Percentiles rank a stretch among this genome's conserved stretches.
Conservation (phyloP, 2,329 filamentous ascomycete genomes). For the Penicillium sp. region DNA sequence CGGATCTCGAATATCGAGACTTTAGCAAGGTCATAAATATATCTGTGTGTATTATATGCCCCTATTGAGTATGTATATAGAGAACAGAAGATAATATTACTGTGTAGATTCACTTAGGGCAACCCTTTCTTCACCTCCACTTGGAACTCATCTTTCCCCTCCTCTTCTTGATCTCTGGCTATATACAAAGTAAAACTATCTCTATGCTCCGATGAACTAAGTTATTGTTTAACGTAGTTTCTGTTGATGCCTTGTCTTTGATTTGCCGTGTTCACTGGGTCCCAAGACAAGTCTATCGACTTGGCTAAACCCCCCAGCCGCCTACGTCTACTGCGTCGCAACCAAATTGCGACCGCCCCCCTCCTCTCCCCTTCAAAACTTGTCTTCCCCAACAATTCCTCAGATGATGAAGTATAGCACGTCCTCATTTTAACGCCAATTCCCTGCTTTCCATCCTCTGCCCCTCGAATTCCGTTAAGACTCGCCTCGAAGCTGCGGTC, state of each 20-base stretch:
- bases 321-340: slow-evolving; percentile 12
- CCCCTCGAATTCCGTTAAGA: slow-evolving; percentile 20
- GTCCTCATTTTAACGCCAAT: slow-evolving; percentile 23
- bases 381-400: slow-evolving; percentile 13
- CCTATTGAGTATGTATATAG: not conserved
- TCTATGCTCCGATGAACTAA: not conserved
- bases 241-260: slow-evolving; percentile 3
- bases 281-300: slow-evolving; percentile 12
- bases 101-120: not conserved
- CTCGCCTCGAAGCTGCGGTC: slow-evolving; percentile 18
- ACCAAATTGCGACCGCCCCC: slow-evolving; percentile 17
- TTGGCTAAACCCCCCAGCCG: slow-evolving; percentile 12
- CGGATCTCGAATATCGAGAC: not conserved
- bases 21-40: not conserved
- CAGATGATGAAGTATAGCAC: slow-evolving; percentile 28
- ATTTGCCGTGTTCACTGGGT: not conserved
- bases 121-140: not conserved
- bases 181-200: not conserved
- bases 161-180: not conserved
- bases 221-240: not conserved
- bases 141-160: not conserved
- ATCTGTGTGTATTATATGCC: not conserved
- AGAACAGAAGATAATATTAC: not conserved
- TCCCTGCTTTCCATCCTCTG: slow-evolving; percentile 12
- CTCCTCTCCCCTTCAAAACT: slow-evolving; percentile 14